Base-by-base conservation (phyloP, 169 alveolate genomes). In the Cryptosporidium sp. region DNA sequence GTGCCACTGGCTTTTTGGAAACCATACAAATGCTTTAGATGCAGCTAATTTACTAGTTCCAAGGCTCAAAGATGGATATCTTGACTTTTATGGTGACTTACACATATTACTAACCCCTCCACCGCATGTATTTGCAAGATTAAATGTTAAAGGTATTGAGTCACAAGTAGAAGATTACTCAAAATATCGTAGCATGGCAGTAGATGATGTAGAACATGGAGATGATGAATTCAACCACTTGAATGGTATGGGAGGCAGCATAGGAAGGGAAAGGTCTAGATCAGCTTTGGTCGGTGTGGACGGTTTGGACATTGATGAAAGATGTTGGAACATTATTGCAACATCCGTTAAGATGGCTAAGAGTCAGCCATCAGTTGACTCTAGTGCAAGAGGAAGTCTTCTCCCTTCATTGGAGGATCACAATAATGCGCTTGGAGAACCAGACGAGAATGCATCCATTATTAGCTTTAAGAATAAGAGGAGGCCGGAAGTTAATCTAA, bases 81-180 rank as follows among this genome's bases (percentile, higher is more conserved):
- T 80, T 4, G 89, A 80, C 29, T 80, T 80, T 41, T 80, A 80
- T 48, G 89, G 89, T 10, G 89, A 80, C 41, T 43, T 80, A 14
- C 89, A 80, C 62, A 80, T 80, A 43, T 31, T 80, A n/a, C 23
- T 80, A 26, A 80, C 89, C 12, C 89, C 89, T 10, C 89, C 89
- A 62, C 69, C 89, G n/a, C 89, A 80, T 80, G 74, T 80, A 21
- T 80, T 80, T 80, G 89, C 89, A 9, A 80, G 89, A 80, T 43
- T 80, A 18, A 61, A 80, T 65, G 89, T 80, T 21, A 80, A 80
- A 23, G 89, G 89, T 62, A 80, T 80, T 5, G 89, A 80, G 12
- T 67, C 89, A 14, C 55, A 80, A 21, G 23, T 62, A 29, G 71
- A 73, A 14, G 86, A 73, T 35, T 52, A 52, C 10, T 43, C 68